Conservation (phyloP, 495 filamentous ascomycete species). For the Penicillium paradoxum region DNA sequence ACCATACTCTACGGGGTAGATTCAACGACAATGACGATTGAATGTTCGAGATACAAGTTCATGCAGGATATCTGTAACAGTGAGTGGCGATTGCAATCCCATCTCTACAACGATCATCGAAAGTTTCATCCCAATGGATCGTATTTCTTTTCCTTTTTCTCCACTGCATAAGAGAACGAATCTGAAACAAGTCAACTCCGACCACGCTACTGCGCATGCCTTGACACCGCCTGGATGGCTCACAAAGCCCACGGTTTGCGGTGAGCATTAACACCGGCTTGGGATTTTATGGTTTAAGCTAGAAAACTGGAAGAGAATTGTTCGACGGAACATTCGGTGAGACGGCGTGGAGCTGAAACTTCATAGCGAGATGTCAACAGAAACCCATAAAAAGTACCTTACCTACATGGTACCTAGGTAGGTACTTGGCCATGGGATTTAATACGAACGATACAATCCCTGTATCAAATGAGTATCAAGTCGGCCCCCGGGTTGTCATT, state of each 20-base stretch:
- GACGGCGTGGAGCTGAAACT: not conserved
- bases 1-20: not conserved
- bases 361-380: not conserved
- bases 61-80: not conserved
- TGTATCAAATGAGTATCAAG: no score
- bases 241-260: slow-evolving; percentile 15
- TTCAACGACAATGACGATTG: not conserved
- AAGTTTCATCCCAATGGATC: not conserved
- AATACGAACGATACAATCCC: slow-evolving; percentile 2
- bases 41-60: not conserved
- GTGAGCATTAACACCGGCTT: not conserved
- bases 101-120: slow-evolving; percentile 8
- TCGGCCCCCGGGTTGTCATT: not conserved
- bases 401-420: no score
- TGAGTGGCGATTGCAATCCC: not conserved
- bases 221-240: slow-evolving; percentile 21
- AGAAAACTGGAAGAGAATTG: not conserved
- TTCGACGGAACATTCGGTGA: slow-evolving; percentile 4
- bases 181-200: slow-evolving; percentile 24
- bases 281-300: not conserved
- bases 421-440: not conserved
- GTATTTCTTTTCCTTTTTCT: not conserved
- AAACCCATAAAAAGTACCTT: not conserved
- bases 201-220: slow-evolving; percentile 19
- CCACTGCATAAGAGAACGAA: not conserved